phyloP scores from a whole-genome alignment of 1,284 basidiomycete species.

The Puccinia brachypodii region DNA sequence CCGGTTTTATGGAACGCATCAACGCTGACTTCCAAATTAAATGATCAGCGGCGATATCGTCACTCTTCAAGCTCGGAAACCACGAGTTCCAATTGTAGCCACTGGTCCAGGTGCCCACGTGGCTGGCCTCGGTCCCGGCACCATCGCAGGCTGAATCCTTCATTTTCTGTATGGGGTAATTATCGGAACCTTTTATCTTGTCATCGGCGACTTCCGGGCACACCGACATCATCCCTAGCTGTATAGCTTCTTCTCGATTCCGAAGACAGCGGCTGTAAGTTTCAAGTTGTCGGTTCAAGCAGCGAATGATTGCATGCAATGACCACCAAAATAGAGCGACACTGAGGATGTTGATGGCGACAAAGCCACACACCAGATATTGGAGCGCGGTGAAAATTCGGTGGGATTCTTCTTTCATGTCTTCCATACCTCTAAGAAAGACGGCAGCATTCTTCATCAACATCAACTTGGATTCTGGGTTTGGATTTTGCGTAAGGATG shows the following conservation, averaged over 20 bases:
- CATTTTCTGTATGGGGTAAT: neutral
- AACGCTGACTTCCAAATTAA: neutral
- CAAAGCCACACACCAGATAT: neutral
- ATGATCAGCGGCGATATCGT: neutral
- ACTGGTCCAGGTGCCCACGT: neutral
- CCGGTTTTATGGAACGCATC: constrained; percentile 1
- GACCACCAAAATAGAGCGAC: neutral
- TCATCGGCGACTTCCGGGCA: neutral
- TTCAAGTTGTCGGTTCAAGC: neutral
- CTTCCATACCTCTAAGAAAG: neutral
- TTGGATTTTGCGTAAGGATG: neutral
- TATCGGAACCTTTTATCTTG: neutral
- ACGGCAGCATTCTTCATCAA: neutral
- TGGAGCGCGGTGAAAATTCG: neutral
- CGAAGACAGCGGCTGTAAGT: neutral
- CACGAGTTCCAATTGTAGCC: neutral
- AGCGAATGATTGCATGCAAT: constrained; percentile 6
- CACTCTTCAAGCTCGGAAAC: neutral
- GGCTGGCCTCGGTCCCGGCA: neutral
- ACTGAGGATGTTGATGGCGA: neutral
- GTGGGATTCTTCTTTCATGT: neutral
- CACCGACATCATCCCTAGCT: neutral
- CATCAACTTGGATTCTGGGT: neutral
- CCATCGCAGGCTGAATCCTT: neutral
- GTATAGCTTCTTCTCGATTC: constrained; percentile 7